Evolutionary conservation across 2,329 filamentous ascomycete genomes (phyloP).

Genomic region (Alternaria longipes): DNA sequence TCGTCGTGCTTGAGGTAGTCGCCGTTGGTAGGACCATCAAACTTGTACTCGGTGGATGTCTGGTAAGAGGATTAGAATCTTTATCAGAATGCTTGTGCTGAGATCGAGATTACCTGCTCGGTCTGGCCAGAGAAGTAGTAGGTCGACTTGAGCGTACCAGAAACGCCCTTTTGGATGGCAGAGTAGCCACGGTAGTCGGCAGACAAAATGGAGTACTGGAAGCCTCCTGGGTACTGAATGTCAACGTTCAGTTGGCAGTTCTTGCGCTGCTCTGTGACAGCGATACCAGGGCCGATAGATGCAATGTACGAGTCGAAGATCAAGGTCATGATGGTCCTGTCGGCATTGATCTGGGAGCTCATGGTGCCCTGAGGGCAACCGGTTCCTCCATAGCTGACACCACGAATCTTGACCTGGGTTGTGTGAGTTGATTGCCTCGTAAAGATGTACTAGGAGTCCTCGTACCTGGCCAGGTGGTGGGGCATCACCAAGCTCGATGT

Average conservation of each 20-base stretch:
- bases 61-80: constrained; percentile 27
- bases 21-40: constrained; percentile 51
- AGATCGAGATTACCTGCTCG: constrained; percentile 47
- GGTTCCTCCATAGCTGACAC: constrained; percentile 58
- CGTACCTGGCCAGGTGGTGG: constrained; percentile 43
- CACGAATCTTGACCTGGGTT: constrained; percentile 53
- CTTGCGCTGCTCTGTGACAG: constrained; percentile 58
- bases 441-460: neutral
- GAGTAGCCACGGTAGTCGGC: constrained; percentile 64
- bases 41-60: constrained; percentile 50
- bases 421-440: constrained; percentile 21
- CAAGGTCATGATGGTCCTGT: constrained; percentile 60
- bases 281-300: constrained; percentile 57
- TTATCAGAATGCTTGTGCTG: neutral
- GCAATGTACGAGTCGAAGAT: constrained; percentile 64
- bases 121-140: constrained; percentile 64
- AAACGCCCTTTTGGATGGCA: constrained; percentile 57
- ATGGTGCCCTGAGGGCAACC: constrained; percentile 59
- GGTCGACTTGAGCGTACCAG: constrained; percentile 60
- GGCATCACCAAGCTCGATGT: constrained; percentile 35
- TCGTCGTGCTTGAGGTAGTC: constrained; percentile 53
- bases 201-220: constrained; percentile 63
- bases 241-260: constrained; percentile 65
- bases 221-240: constrained; percentile 61
- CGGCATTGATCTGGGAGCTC: constrained; percentile 54